Evolutionary conservation across 2,329 filamentous ascomycete species (phyloP).

Genomic region (Aspergillus clavatus): DNA sequence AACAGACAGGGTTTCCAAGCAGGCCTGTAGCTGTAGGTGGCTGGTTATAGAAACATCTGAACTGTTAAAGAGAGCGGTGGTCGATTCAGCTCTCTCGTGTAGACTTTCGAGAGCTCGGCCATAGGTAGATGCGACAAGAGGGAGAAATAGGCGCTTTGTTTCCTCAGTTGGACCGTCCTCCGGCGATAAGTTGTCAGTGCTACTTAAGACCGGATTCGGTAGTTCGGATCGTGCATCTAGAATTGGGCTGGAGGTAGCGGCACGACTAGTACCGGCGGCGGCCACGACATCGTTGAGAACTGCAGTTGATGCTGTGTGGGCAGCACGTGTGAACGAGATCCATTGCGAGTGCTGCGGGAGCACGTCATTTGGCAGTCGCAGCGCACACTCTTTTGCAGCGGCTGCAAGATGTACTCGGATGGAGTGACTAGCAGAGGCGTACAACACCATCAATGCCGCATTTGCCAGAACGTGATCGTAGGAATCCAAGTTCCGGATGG

Average conservation of each 20-base stretch:
- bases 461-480: constrained; percentile 38
- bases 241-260: not conserved
- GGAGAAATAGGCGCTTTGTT: constrained; percentile 15
- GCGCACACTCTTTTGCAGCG: constrained; percentile 14
- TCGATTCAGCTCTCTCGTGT: constrained; percentile 9
- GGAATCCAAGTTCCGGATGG: constrained; percentile 25
- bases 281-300: constrained; percentile 20
- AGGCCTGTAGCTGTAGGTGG: constrained; percentile 8
- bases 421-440: constrained; percentile 37
- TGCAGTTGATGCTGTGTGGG: constrained; percentile 31
- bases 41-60: not conserved
- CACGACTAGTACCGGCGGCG: not conserved
- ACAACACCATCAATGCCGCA: constrained; percentile 42
- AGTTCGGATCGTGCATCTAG: not conserved
- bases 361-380: constrained; percentile 19
- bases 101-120: constrained; percentile 9
- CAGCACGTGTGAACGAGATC: constrained; percentile 38
- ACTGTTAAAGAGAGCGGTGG: constrained; percentile 2
- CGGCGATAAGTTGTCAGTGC: constrained; percentile 3
- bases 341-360: constrained; percentile 34
- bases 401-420: constrained; percentile 33
- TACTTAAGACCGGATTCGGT: not conserved
- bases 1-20: constrained; percentile 13
- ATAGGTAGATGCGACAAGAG: constrained; percentile 16
- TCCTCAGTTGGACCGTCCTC: constrained; percentile 15